Evolutionary conservation across 1,139 yeast genomes (phyloP).

Genomic region (Pneumocystis murina): DNA sequence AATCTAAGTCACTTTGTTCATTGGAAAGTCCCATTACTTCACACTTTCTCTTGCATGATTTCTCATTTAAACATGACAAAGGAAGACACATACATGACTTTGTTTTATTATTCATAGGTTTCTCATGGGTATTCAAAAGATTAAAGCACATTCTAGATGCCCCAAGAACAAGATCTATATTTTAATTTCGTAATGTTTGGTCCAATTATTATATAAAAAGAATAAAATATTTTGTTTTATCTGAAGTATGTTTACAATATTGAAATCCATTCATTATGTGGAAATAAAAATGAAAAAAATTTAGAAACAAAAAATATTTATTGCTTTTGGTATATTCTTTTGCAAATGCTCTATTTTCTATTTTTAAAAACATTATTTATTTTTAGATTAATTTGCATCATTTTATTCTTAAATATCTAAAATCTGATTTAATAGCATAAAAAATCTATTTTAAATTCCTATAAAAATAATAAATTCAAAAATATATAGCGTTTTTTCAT

Average conservation of each 20-base stretch:
- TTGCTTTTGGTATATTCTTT: not conserved
- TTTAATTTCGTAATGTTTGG: not conserved
- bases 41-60: not conserved
- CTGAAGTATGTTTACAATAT: not conserved
- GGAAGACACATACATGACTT: not conserved
- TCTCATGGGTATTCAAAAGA: not conserved
- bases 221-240: not conserved
- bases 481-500: not conserved
- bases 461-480: not conserved
- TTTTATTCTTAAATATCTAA: not conserved
- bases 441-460: not conserved
- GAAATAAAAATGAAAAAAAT: not conserved
- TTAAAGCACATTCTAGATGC: not conserved
- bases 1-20: not conserved
- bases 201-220: not conserved
- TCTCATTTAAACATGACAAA: not conserved
- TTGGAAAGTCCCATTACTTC: not conserved
- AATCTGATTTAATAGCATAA: not conserved
- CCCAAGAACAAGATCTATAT: not conserved
- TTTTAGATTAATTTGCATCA: not conserved
- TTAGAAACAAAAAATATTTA: not conserved
- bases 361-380: not conserved
- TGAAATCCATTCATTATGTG: not conserved
- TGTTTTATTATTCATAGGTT: not conserved
- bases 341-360: not conserved